These are phyloP conservation scores for Aspergillus fumigatus DNA, from an alignment of 2,329 filamentous ascomycete species.

Conservation along the genomic window DNA sequence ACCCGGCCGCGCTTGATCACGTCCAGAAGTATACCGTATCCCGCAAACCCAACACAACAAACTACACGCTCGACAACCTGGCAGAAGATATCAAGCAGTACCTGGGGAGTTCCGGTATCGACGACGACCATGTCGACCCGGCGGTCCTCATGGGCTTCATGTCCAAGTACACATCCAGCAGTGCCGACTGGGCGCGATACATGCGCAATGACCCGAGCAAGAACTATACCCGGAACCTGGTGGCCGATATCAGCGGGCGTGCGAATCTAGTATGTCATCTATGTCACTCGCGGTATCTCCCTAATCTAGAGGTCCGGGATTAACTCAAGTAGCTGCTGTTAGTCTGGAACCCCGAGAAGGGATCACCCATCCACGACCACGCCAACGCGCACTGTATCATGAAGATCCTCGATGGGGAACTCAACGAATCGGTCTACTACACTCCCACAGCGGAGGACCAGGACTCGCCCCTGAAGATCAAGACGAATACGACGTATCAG, in stretches of 20 bases:
- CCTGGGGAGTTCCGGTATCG: constrained; percentile 24
- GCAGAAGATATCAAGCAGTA: constrained; percentile 26
- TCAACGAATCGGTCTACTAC: constrained; percentile 26
- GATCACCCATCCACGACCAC: constrained; percentile 33
- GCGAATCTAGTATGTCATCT: constrained; percentile 27
- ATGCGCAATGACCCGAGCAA: constrained; percentile 29
- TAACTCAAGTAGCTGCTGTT: constrained; percentile 21
- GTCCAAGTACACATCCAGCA: constrained; percentile 24
- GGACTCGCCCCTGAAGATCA: constrained; percentile 18
- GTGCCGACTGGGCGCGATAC: constrained; percentile 25
- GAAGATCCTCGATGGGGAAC: constrained; percentile 29
- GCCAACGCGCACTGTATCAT: constrained; percentile 36
- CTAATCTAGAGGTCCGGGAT: neutral
- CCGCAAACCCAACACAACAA: neutral
- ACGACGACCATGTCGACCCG: constrained; percentile 21
- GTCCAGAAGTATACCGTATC: neutral
- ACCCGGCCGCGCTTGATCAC: neutral
- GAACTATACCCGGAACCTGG: constrained; percentile 30
- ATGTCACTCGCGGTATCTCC: rapidly evolving
- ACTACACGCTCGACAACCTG: constrained; percentile 17
- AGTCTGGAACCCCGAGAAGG: constrained; percentile 34
- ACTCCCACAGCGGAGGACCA: constrained; percentile 12
- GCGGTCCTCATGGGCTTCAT: constrained; percentile 23
- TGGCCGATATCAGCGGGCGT: constrained; percentile 30
- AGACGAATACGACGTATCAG: constrained; percentile 19